Evolutionary conservation across 345 rosid genomes (phyloP).

Genomic region (Arabis alpina): DNA sequence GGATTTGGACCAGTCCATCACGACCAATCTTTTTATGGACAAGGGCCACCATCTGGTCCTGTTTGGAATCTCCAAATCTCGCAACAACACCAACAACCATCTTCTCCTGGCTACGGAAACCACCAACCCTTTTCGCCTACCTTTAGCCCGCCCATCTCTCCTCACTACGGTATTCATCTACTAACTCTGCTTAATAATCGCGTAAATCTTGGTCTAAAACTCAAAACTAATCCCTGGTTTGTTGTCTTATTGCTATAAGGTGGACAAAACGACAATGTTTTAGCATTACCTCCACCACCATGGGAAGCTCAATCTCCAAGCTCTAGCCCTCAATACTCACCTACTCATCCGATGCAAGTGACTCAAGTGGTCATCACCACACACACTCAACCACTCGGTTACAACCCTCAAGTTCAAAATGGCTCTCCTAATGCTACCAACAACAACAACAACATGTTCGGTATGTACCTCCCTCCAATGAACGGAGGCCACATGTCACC

Average conservation of each 20-base stretch:
- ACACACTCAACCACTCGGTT: conserved; percentile 56
- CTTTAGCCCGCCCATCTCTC: conserved; percentile 42
- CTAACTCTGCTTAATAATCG: neutral
- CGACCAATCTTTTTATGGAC: conserved; percentile 58
- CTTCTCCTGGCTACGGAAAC: conserved; percentile 73
- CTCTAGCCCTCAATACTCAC: conserved; percentile 50
- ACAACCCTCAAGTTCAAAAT: conserved; percentile 52
- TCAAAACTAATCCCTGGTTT: neutral
- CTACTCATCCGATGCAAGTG: conserved; percentile 68
- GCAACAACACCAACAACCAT: conserved; percentile 62
- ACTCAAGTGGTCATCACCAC: conserved; percentile 64
- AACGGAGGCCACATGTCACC: conserved; percentile 35
- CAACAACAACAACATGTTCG: conserved; percentile 59
- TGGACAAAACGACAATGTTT: conserved; percentile 45
- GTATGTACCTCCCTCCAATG: conserved; percentile 69
- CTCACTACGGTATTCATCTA: conserved; percentile 37
- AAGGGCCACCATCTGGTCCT: conserved; percentile 45
- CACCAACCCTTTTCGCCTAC: conserved; percentile 44
- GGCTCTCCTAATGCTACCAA: conserved; percentile 42
- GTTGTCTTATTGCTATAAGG: conserved; percentile 22
- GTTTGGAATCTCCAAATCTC: conserved; percentile 77
- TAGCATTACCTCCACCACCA: conserved; percentile 86
- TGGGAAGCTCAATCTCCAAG: conserved; percentile 91
- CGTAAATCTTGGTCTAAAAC: neutral
- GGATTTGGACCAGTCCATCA: conserved; percentile 54